Percentiles rank a stretch among this genome's conserved stretches.
phyloP scores from a whole-genome alignment of 2,329 filamentous ascomycete species.

The Talaromyces sp. region DNA sequence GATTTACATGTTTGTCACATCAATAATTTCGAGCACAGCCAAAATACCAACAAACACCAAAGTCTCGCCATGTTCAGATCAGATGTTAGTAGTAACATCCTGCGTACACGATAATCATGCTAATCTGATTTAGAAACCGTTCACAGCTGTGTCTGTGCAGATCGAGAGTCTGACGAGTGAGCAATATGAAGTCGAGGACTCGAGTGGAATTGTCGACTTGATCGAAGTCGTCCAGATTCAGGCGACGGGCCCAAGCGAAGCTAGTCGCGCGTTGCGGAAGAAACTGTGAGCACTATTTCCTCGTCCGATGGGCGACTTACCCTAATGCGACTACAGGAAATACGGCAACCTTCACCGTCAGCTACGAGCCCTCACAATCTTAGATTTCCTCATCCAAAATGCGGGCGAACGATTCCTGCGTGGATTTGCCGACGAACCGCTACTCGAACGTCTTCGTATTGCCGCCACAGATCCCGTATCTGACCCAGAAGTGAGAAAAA shows the following conservation, averaged over 20 bases:
- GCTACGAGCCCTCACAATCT: slow-evolving; percentile 77
- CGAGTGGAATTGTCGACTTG: slow-evolving; percentile 86
- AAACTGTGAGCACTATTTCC: slow-evolving; percentile 62
- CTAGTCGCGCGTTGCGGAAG: slow-evolving; percentile 87
- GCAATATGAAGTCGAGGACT: slow-evolving; percentile 83
- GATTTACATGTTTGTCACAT: background rate
- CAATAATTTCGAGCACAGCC: background rate
- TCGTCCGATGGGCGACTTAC: background rate
- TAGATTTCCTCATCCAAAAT: slow-evolving; percentile 94
- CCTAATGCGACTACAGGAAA: slow-evolving; percentile 54
- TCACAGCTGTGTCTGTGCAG: slow-evolving; percentile 87
- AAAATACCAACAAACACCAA: background rate
- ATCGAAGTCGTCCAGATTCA: slow-evolving; percentile 93
- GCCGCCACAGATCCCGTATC: slow-evolving; percentile 81
- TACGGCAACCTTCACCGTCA: slow-evolving; percentile 95
- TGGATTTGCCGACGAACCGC: slow-evolving; percentile 81
- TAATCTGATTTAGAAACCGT: slow-evolving; percentile 65
- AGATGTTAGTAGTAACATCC: slow-evolving; percentile 10
- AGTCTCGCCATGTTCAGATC: slow-evolving; percentile 34
- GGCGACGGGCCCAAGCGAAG: slow-evolving; percentile 78
- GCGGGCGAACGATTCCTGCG: slow-evolving; percentile 83
- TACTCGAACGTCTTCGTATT: slow-evolving; percentile 85
- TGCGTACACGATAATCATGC: slow-evolving; percentile 21
- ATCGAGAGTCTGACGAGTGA: slow-evolving; percentile 89
- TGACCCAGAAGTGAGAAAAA: slow-evolving; percentile 79